Evolutionary conservation across 805 yeast species (phyloP).

Genomic region (Ogataea philodendri): DNA sequence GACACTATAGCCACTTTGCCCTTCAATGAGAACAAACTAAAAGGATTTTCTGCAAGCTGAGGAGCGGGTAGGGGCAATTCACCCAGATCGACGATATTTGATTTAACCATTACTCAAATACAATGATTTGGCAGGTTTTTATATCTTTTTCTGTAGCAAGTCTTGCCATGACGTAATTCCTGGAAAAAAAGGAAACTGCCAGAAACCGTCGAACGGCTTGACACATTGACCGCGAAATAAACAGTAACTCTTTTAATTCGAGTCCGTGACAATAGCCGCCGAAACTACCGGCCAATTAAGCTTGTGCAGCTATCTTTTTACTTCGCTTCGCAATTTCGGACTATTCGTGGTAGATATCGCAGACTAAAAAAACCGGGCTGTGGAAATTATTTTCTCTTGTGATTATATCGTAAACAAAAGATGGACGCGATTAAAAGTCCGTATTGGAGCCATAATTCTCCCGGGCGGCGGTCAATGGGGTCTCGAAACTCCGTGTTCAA

Average conservation of each 20-base stretch:
- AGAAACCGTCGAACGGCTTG: no score
- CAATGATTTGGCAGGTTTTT: constrained; percentile 1
- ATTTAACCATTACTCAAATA: constrained; percentile 8
- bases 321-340: no score
- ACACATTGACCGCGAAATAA: no score
- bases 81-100: constrained; percentile 19
- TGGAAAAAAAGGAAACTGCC: constrained; percentile 1
- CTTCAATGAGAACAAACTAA: constrained; percentile 71
- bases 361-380: no score
- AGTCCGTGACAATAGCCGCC: no score
- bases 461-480: constrained; percentile 4
- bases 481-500: constrained; percentile 19
- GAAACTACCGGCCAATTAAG: no score
- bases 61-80: constrained; percentile 57
- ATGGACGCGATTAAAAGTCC: constrained; percentile 7
- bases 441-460: constrained; percentile 6
- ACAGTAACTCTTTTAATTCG: no score
- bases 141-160: constrained; percentile 1
- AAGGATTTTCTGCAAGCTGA: constrained; percentile 46
- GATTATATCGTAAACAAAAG: constrained; percentile 9
- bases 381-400: constrained; percentile 1
- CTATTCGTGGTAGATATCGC: no score
- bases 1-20: constrained; percentile 85
- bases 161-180: constrained; percentile 12
- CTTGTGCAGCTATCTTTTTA: no score